Evolutionary conservation across 2,329 filamentous ascomycete genomes (phyloP).

Genomic region (Torrubiella hemipterigena): DNA sequence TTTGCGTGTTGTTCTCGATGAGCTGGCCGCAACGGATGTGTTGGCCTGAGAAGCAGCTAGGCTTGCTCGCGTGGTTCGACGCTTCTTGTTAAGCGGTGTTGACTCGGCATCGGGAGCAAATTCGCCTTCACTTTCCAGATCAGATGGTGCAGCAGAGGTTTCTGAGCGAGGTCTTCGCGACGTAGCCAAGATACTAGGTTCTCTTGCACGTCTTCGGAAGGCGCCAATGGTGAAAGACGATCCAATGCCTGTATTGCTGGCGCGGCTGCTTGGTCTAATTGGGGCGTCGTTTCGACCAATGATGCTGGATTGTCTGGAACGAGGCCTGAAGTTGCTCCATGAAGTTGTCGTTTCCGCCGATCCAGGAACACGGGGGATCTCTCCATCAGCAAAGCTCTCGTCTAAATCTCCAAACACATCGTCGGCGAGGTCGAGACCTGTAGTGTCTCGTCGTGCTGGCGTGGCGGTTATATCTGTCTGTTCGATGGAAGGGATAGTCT

Average conservation of each 20-base stretch:
- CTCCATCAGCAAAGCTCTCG: constrained; percentile 28
- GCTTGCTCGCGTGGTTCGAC: constrained; percentile 26
- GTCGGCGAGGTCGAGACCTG: constrained; percentile 35
- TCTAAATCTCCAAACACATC: constrained; percentile 34
- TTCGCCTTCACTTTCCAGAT: constrained; percentile 35
- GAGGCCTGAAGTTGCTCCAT: constrained; percentile 31
- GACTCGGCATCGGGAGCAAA: constrained; percentile 56
- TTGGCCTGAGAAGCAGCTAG: constrained; percentile 10
- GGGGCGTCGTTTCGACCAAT: constrained; percentile 37
- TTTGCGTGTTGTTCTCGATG: constrained; percentile 33
- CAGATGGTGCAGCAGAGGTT: constrained; percentile 18
- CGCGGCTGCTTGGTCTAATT: constrained; percentile 40
- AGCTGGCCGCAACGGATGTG: constrained; percentile 13
- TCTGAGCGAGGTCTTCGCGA: constrained; percentile 28
- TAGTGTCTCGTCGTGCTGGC: constrained; percentile 26
- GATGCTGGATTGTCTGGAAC: constrained; percentile 37
- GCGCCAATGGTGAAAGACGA: constrained; percentile 42
- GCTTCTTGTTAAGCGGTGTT: constrained; percentile 43
- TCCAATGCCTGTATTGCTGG: constrained; percentile 33
- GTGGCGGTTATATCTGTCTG: constrained; percentile 19
- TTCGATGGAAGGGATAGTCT: no score
- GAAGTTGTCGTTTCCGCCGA: constrained; percentile 34
- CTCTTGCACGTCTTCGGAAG: constrained; percentile 44
- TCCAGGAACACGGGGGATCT: constrained; percentile 18
- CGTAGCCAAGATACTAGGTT: constrained; percentile 50